A percentile compares a stretch with the other conserved stretches of the same genome.
Evolutionary conservation across 2,329 filamentous ascomycete species (phyloP).

Genomic region (Lizonia empirigonia): DNA sequence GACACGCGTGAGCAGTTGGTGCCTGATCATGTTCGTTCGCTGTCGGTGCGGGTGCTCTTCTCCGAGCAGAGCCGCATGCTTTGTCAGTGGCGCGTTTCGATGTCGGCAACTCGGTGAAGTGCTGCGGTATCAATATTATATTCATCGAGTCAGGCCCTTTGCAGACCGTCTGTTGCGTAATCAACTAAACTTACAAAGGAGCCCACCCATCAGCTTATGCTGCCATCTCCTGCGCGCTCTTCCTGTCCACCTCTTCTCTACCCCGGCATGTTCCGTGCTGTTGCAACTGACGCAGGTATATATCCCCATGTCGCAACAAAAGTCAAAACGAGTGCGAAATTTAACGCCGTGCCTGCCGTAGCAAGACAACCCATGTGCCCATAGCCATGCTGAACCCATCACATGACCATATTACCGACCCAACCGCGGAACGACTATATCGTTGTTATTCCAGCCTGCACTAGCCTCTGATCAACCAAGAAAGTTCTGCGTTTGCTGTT

Average conservation of each 20-base stretch:
- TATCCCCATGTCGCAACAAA: slow-evolving; percentile 3
- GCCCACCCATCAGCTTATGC: slow-evolving; percentile 6
- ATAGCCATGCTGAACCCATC: background rate
- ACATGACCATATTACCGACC: slow-evolving; percentile 5
- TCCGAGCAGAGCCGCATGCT: slow-evolving; percentile 10
- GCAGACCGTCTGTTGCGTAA: background rate
- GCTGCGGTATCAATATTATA: slow-evolving; percentile 14
- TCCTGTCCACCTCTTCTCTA: background rate
- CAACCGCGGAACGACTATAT: background rate
- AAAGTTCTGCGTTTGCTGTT: slow-evolving; percentile 43
- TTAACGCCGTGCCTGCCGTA: slow-evolving; percentile 5
- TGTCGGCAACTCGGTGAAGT: background rate
- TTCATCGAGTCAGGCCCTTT: background rate
- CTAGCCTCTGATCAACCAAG: slow-evolving; percentile 26
- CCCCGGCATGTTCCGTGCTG: background rate
- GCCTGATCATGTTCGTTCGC: background rate
- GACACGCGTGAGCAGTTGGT: slow-evolving; percentile 1
- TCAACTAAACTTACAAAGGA: slow-evolving; percentile 13
- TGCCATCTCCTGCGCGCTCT: background rate
- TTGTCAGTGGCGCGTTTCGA: background rate
- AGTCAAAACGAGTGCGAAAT: slow-evolving; percentile 2
- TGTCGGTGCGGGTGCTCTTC: background rate
- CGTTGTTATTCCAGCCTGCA: background rate
- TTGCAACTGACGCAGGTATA: slow-evolving; percentile 4
- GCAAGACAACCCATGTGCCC: slow-evolving; percentile 1